Evolutionary conservation across 208 protist species (phyloP).

Genomic region (Crithidia brevicula): DNA sequence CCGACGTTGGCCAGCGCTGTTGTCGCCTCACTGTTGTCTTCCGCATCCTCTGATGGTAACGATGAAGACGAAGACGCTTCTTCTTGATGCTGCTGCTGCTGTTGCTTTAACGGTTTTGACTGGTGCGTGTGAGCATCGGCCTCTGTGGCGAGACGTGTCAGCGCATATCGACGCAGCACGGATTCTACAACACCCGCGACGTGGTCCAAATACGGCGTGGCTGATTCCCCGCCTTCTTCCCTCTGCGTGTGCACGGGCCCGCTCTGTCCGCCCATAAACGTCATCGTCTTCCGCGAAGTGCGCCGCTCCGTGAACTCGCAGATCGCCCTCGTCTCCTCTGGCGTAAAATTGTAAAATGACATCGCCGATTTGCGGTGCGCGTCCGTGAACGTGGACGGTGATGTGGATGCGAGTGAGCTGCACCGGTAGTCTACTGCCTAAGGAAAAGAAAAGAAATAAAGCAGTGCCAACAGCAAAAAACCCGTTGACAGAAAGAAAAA

Average conservation of each 20-base stretch:
- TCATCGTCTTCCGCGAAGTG: background rate
- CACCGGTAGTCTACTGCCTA: too few species aligned
- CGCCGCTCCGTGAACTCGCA: conserved; percentile 14
- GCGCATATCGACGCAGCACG: conserved; percentile 17
- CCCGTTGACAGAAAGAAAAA: too few species aligned
- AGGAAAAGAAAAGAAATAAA: too few species aligned
- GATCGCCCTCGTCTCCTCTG: conserved; percentile 19
- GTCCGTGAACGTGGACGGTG: too few species aligned
- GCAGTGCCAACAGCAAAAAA: too few species aligned
- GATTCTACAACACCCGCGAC: conserved; percentile 27
- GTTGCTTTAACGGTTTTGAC: background rate
- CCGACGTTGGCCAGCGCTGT: too few species aligned
- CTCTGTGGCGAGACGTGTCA: background rate
- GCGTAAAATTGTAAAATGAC: conserved; percentile 46
- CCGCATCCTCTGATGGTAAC: background rate
- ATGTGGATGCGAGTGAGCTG: too few species aligned
- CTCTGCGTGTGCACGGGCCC: background rate
- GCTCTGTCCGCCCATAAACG: conserved; percentile 10
- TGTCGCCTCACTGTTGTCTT: too few species aligned
- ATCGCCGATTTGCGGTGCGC: too few species aligned
- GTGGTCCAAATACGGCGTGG: conserved; percentile 31
- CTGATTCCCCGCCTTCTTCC: background rate
- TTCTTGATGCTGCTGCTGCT: background rate
- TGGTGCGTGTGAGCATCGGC: background rate
- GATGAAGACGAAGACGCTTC: background rate